Evolutionary conservation across 768 basidiomycete genomes (phyloP).

Genomic region (Lyophyllum atratum): DNA sequence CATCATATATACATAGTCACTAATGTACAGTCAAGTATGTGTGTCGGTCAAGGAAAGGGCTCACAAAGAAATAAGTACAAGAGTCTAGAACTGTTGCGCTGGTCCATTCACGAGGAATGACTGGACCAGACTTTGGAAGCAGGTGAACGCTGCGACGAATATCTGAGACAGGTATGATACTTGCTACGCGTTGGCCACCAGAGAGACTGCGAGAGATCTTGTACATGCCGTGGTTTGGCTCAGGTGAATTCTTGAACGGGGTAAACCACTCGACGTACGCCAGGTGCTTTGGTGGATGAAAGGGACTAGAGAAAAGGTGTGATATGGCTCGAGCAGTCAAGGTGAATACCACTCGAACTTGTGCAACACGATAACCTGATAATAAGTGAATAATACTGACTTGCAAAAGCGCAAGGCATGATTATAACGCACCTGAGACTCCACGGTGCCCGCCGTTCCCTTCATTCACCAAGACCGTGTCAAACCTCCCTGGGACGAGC

Average conservation of each 20-base stretch:
- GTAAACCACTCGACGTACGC: conserved; percentile 30
- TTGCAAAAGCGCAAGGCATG: too few species aligned
- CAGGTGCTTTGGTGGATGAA: conserved; percentile 17
- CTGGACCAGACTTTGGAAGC: conserved; percentile 24
- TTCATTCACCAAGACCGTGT: too few species aligned
- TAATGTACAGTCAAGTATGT: background rate
- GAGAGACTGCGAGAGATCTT: conserved; percentile 9
- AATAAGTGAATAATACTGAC: too few species aligned
- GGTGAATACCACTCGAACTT: too few species aligned
- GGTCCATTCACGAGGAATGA: conserved; percentile 20
- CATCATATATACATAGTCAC: too few species aligned
- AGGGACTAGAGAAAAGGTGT: too few species aligned
- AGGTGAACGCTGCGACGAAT: conserved; percentile 32
- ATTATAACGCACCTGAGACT: too few species aligned
- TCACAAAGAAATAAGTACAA: conserved; percentile 17
- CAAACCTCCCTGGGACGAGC: too few species aligned
- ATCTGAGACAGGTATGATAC: conserved; percentile 27
- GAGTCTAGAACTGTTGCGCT: conserved; percentile 19
- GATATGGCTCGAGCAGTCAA: too few species aligned
- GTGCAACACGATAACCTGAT: too few species aligned
- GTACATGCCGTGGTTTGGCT: conserved; percentile 19
- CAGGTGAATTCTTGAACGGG: conserved; percentile 14
- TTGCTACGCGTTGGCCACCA: conserved; percentile 13
- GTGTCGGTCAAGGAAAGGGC: conserved; percentile 17
- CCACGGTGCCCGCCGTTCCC: too few species aligned